Conservation (phyloP, 495 filamentous ascomycete genomes). For the Diplogelasinospora grovesii region DNA sequence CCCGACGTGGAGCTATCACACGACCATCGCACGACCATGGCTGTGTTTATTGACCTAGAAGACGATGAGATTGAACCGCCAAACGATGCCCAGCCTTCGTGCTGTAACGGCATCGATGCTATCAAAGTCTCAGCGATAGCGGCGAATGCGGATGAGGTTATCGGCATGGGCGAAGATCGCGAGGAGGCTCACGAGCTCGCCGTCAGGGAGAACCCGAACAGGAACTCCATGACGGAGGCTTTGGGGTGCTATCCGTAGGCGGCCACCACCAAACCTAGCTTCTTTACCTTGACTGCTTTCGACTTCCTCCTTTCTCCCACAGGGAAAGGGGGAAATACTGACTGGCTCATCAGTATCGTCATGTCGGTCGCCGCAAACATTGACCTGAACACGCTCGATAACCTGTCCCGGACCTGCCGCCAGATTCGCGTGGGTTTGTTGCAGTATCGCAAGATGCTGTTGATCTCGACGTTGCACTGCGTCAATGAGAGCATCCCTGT, state of each 20-base stretch:
- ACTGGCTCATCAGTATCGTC: conserved; percentile 53
- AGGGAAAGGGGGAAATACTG: conserved; percentile 5
- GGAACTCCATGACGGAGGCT: conserved; percentile 65
- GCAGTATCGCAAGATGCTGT: conserved; percentile 64
- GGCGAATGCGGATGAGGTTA: background rate
- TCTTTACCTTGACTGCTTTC: conserved; percentile 12
- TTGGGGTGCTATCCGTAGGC: conserved; percentile 86
- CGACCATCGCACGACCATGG: too few relatives aligned
- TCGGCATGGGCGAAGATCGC: background rate
- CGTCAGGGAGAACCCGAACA: conserved; percentile 54
- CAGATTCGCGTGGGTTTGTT: conserved; percentile 69
- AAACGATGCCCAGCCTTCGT: conserved; percentile 20
- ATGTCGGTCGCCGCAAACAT: conserved; percentile 64
- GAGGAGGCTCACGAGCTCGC: conserved; percentile 19
- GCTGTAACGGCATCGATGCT: conserved; percentile 3
- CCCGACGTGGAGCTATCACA: too few relatives aligned
- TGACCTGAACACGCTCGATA: conserved; percentile 80
- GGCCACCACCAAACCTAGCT: conserved; percentile 33
- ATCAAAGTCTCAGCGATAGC: background rate
- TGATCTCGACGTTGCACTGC: conserved; percentile 71
- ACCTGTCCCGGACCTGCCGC: conserved; percentile 70
- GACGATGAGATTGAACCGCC: conserved; percentile 46
- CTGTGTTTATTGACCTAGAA: conserved; percentile 58
- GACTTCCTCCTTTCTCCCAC: conserved; percentile 18
- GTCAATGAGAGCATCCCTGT: conserved; percentile 54